These are phyloP conservation scores for Adansonia grandidieri DNA, from an alignment of 441 rosid genomes.

Conservation along the genomic window DNA sequence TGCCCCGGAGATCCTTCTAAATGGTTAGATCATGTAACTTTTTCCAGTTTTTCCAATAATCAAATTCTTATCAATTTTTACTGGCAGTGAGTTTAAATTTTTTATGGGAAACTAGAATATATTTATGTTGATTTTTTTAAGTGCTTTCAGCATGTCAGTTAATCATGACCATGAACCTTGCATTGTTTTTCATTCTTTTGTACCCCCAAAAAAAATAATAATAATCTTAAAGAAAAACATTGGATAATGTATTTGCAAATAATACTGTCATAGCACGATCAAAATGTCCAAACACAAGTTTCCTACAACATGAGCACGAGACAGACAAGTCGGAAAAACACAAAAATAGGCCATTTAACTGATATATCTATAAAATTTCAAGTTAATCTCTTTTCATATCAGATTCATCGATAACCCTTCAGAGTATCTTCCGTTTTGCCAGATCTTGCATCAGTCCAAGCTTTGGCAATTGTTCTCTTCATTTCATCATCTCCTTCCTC, in stretches of 20 bases:
- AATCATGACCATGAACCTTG: not conserved
- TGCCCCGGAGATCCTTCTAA: not conserved
- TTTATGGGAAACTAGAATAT: not conserved
- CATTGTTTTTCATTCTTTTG: too few species aligned
- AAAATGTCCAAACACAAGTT: not conserved
- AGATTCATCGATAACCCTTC: constrained; percentile 50
- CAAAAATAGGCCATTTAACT: not conserved
- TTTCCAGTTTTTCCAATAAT: not conserved
- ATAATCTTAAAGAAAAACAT: not conserved
- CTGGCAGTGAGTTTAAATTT: not conserved
- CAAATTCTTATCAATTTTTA: not conserved
- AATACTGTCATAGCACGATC: not conserved
- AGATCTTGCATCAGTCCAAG: constrained; percentile 95
- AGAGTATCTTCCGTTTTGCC: constrained; percentile 77
- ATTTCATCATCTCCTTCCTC: constrained; percentile 93
- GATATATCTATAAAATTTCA: not conserved
- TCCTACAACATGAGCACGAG: not conserved
- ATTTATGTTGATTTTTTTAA: not conserved
- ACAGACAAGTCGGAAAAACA: not conserved
- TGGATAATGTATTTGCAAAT: not conserved
- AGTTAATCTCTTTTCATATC: not conserved
- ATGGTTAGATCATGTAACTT: constrained; percentile 1
- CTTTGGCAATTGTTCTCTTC: constrained; percentile 94
- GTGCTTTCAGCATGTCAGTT: not conserved
- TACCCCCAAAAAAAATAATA: too few species aligned